Conservation (phyloP, 352 stramenopile species). For the Globisporangium nodosum region DNA sequence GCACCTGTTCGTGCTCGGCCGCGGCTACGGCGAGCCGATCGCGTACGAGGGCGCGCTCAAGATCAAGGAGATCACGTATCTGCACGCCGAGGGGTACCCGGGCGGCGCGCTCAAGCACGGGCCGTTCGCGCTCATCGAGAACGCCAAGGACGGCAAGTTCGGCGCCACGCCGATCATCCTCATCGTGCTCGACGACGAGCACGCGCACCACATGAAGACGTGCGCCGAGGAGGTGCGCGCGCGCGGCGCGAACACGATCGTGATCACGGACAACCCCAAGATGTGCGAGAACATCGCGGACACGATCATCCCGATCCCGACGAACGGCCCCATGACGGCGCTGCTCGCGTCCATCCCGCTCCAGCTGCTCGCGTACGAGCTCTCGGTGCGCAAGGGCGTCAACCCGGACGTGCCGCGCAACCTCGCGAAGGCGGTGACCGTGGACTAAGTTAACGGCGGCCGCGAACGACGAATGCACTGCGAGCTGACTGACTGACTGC, state of each 20-base stretch:
- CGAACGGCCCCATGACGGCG: constrained; percentile 95
- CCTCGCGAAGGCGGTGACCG: constrained; percentile 98
- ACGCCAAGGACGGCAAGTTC: constrained; percentile 89
- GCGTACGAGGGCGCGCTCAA: constrained; percentile 97
- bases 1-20: constrained; percentile 95
- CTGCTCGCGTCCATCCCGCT: constrained; percentile 95
- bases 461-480: neutral
- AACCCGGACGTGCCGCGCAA: constrained; percentile 98
- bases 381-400: constrained; percentile 95
- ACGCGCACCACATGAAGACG: constrained; percentile 95
- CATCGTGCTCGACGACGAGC: constrained; percentile 96
- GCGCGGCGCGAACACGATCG: constrained; percentile 93
- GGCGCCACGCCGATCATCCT: constrained; percentile 97
- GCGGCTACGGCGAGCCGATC: constrained; percentile 92
- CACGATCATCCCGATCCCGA: constrained; percentile 94
- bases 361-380: constrained; percentile 98
- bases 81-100: constrained; percentile 98
- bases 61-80: constrained; percentile 99
- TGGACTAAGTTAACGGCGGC: constrained; percentile 84
- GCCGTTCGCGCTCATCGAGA: constrained; percentile 98
- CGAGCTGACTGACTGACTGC: too few relatives aligned
- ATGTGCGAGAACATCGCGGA: constrained; percentile 92
- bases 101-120: constrained; percentile 98
- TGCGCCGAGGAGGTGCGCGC: constrained; percentile 95
- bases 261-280: constrained; percentile 96